Conservation (phyloP, 805 yeast species). For the Jamesozyma gamospora region DNA sequence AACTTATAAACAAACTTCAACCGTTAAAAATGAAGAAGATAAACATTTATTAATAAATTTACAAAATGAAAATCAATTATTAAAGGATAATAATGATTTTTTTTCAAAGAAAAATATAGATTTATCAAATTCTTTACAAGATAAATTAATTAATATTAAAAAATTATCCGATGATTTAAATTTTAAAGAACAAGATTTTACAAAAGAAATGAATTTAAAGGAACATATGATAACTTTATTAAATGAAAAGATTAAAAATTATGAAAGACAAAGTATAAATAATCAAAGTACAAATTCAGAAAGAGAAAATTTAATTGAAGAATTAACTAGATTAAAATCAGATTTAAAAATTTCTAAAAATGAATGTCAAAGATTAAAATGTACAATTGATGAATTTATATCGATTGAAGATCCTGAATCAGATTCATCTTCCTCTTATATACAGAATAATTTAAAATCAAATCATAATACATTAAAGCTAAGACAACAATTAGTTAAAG, state of each 20-base stretch:
- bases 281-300: conserved; percentile 31
- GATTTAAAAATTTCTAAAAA: conserved; percentile 20
- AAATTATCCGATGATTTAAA: conserved; percentile 37
- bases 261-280: conserved; percentile 36
- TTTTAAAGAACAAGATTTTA: conserved; percentile 39
- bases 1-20: conserved; percentile 9
- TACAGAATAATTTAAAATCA: neutral
- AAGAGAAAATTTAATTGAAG: conserved; percentile 24
- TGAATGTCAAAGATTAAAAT: conserved; percentile 33
- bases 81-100: conserved; percentile 19
- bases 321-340: conserved; percentile 19
- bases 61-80: conserved; percentile 2
- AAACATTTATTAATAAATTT: conserved; percentile 25
- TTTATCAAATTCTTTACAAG: conserved; percentile 33
- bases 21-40: conserved; percentile 4
- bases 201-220: conserved; percentile 50
- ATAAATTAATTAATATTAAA: conserved; percentile 36
- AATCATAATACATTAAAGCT: conserved; percentile 17
- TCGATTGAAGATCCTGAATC: conserved; percentile 7
- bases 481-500: conserved; percentile 57
- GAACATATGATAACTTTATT: conserved; percentile 39
- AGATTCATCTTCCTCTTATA: conserved; percentile 6
- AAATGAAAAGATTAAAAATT: conserved; percentile 28
- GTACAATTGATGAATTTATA: conserved; percentile 36
- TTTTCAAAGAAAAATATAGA: conserved; percentile 31